phyloP scores from a whole-genome alignment of 2,329 filamentous ascomycete genomes.

The Pezicula neosporulosa region DNA sequence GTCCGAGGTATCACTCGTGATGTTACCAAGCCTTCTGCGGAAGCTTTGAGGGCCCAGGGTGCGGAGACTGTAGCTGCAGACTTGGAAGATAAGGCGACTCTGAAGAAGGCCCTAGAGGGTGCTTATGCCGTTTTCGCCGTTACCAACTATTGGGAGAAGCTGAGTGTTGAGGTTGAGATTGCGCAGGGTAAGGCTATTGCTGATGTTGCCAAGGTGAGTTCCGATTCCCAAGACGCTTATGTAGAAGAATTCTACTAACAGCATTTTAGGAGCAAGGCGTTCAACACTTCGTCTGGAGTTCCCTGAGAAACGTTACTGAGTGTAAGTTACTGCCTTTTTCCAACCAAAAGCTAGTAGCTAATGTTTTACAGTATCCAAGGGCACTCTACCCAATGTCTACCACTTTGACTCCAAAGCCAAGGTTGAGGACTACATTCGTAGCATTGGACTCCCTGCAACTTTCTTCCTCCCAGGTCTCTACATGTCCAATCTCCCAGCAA shows the following conservation, averaged over 20 bases:
- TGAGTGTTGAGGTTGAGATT: conserved; percentile 36
- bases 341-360: background rate
- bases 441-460: conserved; percentile 38
- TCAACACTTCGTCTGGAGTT: conserved; percentile 44
- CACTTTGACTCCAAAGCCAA: conserved; percentile 35
- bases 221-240: background rate
- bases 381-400: conserved; percentile 34
- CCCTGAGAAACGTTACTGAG: conserved; percentile 36
- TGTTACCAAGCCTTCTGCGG: conserved; percentile 35
- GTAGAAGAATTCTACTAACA: conserved; percentile 1
- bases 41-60: conserved; percentile 36
- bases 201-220: conserved; percentile 39
- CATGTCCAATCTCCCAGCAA: conserved; percentile 44
- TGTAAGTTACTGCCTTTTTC: conserved; percentile 23
- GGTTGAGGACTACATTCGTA: conserved; percentile 33
- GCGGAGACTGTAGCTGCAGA: conserved; percentile 42
- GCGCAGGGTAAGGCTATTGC: conserved; percentile 45
- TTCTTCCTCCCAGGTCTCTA: conserved; percentile 48
- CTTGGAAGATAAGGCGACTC: conserved; percentile 35
- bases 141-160: conserved; percentile 30
- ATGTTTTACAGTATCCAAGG: conserved; percentile 32
- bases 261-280: conserved; percentile 34
- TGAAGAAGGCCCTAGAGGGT: conserved; percentile 29
- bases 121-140: conserved; percentile 29
- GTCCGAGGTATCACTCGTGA: conserved; percentile 48